Conservation (phyloP, 106 monocot genomes). For the Dendrobium officinale region DNA sequence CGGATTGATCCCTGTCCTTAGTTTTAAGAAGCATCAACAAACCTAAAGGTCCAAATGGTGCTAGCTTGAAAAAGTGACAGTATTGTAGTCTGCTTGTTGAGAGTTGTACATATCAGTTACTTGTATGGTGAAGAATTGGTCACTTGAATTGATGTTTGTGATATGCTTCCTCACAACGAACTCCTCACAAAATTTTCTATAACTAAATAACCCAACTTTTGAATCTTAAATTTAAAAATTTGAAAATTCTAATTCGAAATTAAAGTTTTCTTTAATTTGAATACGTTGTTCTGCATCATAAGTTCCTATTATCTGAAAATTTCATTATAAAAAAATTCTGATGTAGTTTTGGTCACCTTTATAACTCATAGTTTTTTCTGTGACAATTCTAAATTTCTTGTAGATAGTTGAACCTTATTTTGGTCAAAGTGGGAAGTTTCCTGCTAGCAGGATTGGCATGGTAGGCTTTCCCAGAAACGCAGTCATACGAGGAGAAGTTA, state of each 20-base stretch:
- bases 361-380: background rate
- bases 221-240: no score
- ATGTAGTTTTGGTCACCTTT: background rate
- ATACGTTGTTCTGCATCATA: no score
- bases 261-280: no score
- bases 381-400: constrained; percentile 6
- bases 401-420: constrained; percentile 13
- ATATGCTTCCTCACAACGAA: no score
- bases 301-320: background rate
- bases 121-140: background rate
- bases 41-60: background rate
- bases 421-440: constrained; percentile 8
- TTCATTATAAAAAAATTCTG: background rate
- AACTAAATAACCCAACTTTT: no score
- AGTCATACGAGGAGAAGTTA: constrained; percentile 14
- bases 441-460: constrained; percentile 10
- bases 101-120: constrained; percentile 34
- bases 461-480: constrained; percentile 16
- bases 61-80: no score
- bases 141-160: no score
- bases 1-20: constrained; percentile 8
- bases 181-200: no score
- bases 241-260: no score
- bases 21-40: constrained; percentile 10
- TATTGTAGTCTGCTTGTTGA: constrained; percentile 24